Evolutionary conservation across 1,284 basidiomycete species (phyloP), one percentile per base, ranked within the genome.

Genomic region (Ustilago nuda): DNA sequence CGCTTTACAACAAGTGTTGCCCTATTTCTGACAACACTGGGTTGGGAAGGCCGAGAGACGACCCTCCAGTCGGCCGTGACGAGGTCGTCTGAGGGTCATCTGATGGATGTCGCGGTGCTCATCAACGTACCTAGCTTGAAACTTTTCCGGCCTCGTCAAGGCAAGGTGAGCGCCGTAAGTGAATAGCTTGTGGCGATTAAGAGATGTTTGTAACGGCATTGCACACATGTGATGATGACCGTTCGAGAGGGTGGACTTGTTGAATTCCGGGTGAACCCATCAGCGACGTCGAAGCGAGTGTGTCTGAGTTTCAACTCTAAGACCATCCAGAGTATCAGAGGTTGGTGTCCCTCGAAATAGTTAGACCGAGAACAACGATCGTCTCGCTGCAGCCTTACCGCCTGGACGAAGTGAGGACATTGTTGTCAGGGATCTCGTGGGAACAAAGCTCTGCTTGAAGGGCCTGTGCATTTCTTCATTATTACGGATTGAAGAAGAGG

Each of bases 371-470:
- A 45, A 45, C n/a, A 45, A 45, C 3, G 43, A 19, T 6, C 6
- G 8, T 19, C n/a, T 45, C n/a, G 43, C n/a, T 8, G 6, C 19
- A 45, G n/a, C 23, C 43, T 45, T 45, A 45, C n/a, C 8, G 7
- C n/a, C 9, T 19, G 12, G 53, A 39, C 36, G n/a, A 39, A 39
- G 36, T 23, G 41, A 33, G 12, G 11, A n/a, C 43, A 45, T 45
- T 56, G 55, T 43, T 56, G 39, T 39, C 55, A 27, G n/a, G 39
- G 41, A 19, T 53, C 57, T 60, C 58, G 54, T 61, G 58, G 58
- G 58, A 52, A 61, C 7, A 51, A 52, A 37, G 43, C n/a, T 15
- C 43, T 15, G 43, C 9, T 19, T 7, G n/a, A 41, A 17, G 50
- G n/a, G 48, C 12, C 19, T 4, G 43, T n/a, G 23, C 3, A 27